These are phyloP conservation scores for Diaporthe ampelina DNA, from an alignment of 2,329 filamentous ascomycete species.

Conservation along the genomic window DNA sequence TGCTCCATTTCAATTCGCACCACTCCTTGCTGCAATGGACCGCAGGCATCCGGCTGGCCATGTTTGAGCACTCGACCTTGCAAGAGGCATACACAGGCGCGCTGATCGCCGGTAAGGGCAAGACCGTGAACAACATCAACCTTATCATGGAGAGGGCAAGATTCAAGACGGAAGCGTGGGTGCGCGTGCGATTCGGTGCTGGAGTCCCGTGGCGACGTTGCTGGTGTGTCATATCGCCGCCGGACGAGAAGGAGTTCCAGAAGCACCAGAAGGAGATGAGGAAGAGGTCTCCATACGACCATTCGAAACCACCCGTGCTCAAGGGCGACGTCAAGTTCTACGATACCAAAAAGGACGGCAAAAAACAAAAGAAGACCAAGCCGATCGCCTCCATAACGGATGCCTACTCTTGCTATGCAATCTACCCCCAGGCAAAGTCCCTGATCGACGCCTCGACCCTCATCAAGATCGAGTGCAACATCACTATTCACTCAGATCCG, in stretches of 20 bases:
- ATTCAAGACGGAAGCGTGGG: conserved; percentile 90
- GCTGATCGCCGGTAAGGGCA: conserved; percentile 94
- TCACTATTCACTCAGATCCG: conserved; percentile 86
- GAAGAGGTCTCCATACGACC: conserved; percentile 86
- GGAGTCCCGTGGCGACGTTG: conserved; percentile 96
- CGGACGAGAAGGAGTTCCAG: conserved; percentile 91
- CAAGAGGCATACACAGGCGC: conserved; percentile 98
- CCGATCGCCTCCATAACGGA: conserved; percentile 94
- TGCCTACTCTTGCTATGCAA: conserved; percentile 92
- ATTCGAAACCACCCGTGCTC: conserved; percentile 73
- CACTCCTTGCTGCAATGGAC: conserved; percentile 97
- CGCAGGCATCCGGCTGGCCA: conserved; percentile 89
- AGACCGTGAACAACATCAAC: conserved; percentile 88
- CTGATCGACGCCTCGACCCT: conserved; percentile 95
- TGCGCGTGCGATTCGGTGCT: conserved; percentile 92
- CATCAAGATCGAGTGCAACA: conserved; percentile 91
- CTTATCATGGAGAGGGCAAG: conserved; percentile 86
- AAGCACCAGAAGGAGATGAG: conserved; percentile 88
- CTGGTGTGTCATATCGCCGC: conserved; percentile 95
- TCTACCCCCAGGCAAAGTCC: conserved; percentile 95
- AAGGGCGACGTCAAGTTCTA: conserved; percentile 97
- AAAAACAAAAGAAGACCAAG: conserved; percentile 86
- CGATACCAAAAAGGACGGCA: conserved; percentile 79
- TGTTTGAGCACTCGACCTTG: conserved; percentile 92
- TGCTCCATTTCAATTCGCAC: conserved; percentile 95